Conservation (phyloP, 2,329 filamentous ascomycete genomes). For the Pseudocercospora crystallina region DNA sequence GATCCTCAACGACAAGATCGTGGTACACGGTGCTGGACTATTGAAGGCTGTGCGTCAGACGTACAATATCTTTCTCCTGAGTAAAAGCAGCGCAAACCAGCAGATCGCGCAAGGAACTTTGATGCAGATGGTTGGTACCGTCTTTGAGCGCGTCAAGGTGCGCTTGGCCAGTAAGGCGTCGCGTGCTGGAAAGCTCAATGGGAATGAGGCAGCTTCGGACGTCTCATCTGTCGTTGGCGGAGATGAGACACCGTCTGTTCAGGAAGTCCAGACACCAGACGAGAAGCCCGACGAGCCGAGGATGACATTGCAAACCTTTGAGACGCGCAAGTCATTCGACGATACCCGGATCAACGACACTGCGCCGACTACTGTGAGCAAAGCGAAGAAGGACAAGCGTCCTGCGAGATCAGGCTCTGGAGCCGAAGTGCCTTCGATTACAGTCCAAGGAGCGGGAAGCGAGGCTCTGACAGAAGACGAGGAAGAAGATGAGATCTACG, state of each 20-base stretch:
- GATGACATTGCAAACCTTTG: constrained; percentile 68
- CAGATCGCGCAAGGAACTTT: constrained; percentile 95
- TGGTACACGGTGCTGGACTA: constrained; percentile 93
- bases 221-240: constrained; percentile 24
- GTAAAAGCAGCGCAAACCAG: constrained; percentile 90
- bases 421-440: constrained; percentile 40
- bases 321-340: constrained; percentile 65
- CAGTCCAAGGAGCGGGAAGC: constrained; percentile 32
- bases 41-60: constrained; percentile 96
- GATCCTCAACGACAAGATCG: constrained; percentile 96
- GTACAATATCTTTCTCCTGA: constrained; percentile 97
- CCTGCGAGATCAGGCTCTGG: constrained; percentile 46
- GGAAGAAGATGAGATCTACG: constrained; percentile 93
- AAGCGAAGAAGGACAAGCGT: constrained; percentile 46
- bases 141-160: constrained; percentile 90
- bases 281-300: constrained; percentile 52
- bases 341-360: constrained; percentile 66
- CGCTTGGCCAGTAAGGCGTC: constrained; percentile 85
- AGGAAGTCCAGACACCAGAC: constrained; percentile 42
- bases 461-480: constrained; percentile 65
- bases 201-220: constrained; percentile 30
- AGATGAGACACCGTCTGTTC: constrained; percentile 27
- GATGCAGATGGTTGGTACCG: constrained; percentile 97
- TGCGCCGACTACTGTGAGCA: constrained; percentile 66
- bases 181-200: constrained; percentile 51